Conservation (phyloP, 192 early-diverging fungal species). For the Polychytrium aggregatum region DNA sequence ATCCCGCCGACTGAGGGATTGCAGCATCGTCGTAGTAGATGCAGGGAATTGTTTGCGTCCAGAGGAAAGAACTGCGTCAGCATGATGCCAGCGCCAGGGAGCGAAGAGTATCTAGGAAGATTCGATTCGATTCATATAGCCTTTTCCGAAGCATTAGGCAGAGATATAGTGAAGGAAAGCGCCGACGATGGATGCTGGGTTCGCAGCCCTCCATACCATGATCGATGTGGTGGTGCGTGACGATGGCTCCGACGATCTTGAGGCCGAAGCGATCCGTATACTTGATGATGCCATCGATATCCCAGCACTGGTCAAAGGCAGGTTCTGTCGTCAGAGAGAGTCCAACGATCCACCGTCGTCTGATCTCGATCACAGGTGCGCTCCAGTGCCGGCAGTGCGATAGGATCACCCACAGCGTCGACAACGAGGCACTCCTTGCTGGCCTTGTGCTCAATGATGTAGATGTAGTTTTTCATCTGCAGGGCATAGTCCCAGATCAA, state of each 20-base stretch:
- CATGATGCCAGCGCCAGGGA: too few species aligned
- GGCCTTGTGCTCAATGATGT: slow-evolving; percentile 60
- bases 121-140: too few species aligned
- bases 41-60: too few species aligned
- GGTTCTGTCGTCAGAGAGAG: too few species aligned
- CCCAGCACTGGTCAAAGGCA: slow-evolving; percentile 71
- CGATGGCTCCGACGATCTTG: slow-evolving; percentile 57
- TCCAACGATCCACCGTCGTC: slow-evolving; percentile 1
- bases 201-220: slow-evolving; percentile 19
- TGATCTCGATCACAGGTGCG: not conserved
- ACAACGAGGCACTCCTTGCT: slow-evolving; percentile 66
- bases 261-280: slow-evolving; percentile 44
- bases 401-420: slow-evolving; percentile 68
- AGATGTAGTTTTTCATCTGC: slow-evolving; percentile 78
- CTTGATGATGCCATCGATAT: slow-evolving; percentile 69
- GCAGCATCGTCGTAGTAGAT: too few species aligned
- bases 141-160: too few species aligned
- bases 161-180: not conserved
- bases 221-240: slow-evolving; percentile 84
- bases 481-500: slow-evolving; percentile 65
- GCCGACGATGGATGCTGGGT: not conserved
- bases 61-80: too few species aligned
- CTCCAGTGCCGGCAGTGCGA: not conserved
- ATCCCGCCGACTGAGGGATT: slow-evolving; percentile 70
- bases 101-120: too few species aligned